Evolutionary conservation across 2,329 filamentous ascomycete species (phyloP), one percentile per base, ranked within the genome.

Genomic region (Tolypocladium guangdongense): DNA sequence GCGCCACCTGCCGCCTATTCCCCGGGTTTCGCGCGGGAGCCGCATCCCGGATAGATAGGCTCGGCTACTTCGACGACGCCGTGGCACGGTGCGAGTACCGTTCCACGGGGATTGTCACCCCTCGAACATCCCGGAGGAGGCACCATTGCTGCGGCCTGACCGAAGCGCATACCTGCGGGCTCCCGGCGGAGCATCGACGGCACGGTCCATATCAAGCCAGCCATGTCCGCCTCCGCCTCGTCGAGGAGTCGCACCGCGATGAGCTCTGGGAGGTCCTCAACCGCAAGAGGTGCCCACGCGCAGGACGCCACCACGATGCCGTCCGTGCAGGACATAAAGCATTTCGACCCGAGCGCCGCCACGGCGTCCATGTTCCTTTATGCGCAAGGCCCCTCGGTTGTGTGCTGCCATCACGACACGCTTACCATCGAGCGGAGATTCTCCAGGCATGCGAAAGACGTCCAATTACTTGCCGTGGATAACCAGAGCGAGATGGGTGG

Each of bases 311-410:
- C 58, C 50, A 71, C 73, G 54, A 76, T 81, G 74, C 73, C 78
- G 54, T 66, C 76, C 45, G 72, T 69, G 52, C 69, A 74, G 52
- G 68, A 77, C 27, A 66, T 74, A 57, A 77, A 74, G 60, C 79
- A 83, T 57, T 90, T 96, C 61, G 87, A 93, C 62, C 88, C 93
- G 54, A 95, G 88, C 68, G 90, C 90, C 20, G 90, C 93, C 33
- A 97, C 93, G 5, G 89, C 88, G 2, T 89, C 90, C 27, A 87
- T 93, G 75, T 87, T 99, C 59, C 79, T 99, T 30, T 96, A 95
- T 70, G 85, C 90, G 27, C 81, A 97, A 67, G 87, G 89, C 35
- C 84, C 84, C 52, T 82, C 84, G 7, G 84, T 99, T 55, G 78
- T 96, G 27, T 93, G 90, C 68, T 84, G 92, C 35, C 90, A 95